These are phyloP conservation scores for Neonectria neomacrospora DNA, from an alignment of 2,329 filamentous ascomycete genomes.

Conservation along the genomic window DNA sequence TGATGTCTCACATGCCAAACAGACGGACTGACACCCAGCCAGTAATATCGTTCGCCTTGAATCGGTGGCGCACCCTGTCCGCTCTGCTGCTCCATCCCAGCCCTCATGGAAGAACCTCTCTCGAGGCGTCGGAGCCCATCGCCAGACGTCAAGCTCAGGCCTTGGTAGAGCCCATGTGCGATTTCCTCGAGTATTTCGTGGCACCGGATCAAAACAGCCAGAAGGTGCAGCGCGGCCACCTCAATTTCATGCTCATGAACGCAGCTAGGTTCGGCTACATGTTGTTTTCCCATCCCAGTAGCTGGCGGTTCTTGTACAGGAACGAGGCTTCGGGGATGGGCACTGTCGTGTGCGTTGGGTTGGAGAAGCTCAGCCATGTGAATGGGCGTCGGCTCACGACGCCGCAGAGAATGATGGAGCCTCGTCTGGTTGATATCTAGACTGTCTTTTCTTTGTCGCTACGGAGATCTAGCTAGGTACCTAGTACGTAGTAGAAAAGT, in stretches of 20 bases:
- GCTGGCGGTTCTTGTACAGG: conserved; percentile 9
- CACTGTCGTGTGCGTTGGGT: background rate
- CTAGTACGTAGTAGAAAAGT: too few relatives aligned
- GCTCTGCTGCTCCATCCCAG: conserved; percentile 8
- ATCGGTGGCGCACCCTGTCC: conserved; percentile 11
- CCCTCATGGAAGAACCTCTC: conserved; percentile 2
- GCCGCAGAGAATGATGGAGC: too few relatives aligned
- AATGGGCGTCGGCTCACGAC: background rate
- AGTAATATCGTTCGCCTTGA: background rate
- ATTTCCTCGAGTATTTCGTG: conserved; percentile 1
- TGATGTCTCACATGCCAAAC: too few relatives aligned
- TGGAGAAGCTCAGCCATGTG: background rate
- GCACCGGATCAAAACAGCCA: background rate
- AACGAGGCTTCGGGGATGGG: background rate
- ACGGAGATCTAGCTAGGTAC: too few relatives aligned
- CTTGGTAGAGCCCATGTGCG: background rate
- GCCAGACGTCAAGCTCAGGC: background rate
- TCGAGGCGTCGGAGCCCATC: background rate
- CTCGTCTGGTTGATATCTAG: background rate
- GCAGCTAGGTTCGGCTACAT: conserved; percentile 9
- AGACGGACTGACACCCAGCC: background rate
- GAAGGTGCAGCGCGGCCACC: background rate
- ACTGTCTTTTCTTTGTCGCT: background rate
- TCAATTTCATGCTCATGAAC: conserved; percentile 4
- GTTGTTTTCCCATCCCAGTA: conserved; percentile 10